Conservation (phyloP, 202 grass and related monocot genomes). For the Setaria italica region DNA sequence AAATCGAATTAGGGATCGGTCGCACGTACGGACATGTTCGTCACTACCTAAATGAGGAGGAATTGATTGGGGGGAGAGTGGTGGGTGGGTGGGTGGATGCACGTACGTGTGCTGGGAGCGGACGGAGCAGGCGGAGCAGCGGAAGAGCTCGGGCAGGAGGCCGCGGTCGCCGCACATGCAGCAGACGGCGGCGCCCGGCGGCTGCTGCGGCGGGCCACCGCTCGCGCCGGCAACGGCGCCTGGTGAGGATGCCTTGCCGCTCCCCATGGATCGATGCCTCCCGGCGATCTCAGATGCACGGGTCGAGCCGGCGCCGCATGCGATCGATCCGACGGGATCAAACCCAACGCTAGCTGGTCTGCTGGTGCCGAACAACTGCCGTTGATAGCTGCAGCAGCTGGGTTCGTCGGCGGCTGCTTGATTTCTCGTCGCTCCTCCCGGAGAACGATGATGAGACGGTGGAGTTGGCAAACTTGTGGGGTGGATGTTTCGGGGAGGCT, state of each 20-base stretch:
- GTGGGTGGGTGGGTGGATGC: background rate
- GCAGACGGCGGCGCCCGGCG: constrained; percentile 48
- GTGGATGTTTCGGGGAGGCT: background rate
- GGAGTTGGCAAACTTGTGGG: background rate
- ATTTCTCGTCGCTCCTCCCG: background rate
- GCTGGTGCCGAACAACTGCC: background rate
- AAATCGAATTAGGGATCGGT: constrained; percentile 26
- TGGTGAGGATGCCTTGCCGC: constrained; percentile 33
- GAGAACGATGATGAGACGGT: background rate
- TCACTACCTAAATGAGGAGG: background rate
- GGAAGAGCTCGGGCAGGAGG: constrained; percentile 84
- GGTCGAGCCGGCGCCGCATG: background rate
- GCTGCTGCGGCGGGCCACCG: background rate
- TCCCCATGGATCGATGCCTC: constrained; percentile 35
- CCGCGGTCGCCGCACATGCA: constrained; percentile 99
- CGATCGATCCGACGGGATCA: constrained; percentile 17
- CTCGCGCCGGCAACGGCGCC: constrained; percentile 11
- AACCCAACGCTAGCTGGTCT: background rate
- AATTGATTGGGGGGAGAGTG: background rate
- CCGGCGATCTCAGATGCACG: constrained; percentile 24
- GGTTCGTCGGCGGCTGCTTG: background rate
- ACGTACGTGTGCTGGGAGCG: constrained; percentile 91
- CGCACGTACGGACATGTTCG: background rate
- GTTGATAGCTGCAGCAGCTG: background rate
- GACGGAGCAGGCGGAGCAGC: constrained; percentile 75